These are phyloP conservation scores for Pyrenochaeta sp. DNA, from an alignment of 2,329 filamentous ascomycete genomes.

Conservation along the genomic window DNA sequence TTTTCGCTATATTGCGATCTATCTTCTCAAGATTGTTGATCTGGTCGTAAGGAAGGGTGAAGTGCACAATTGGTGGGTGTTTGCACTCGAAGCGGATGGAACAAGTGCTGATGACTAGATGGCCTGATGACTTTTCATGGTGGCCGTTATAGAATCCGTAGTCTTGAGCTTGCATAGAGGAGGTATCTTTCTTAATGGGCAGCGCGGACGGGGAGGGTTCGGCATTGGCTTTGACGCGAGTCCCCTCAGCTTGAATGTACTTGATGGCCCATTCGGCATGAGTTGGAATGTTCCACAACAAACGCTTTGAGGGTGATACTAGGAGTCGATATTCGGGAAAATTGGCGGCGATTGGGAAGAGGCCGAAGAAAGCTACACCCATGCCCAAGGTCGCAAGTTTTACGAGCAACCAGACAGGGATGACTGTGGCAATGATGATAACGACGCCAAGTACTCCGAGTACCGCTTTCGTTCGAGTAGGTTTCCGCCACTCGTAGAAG, in stretches of 20 bases:
- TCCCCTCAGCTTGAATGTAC: conserved; percentile 38
- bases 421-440: conserved; percentile 32
- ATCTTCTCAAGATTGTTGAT: conserved; percentile 35
- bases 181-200: background rate
- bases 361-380: conserved; percentile 44
- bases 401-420: conserved; percentile 38
- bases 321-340: conserved; percentile 49
- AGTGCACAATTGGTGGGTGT: conserved; percentile 18
- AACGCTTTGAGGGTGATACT: conserved; percentile 45
- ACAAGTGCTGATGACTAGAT: conserved; percentile 24
- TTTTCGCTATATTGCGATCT: conserved; percentile 29
- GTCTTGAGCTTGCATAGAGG: conserved; percentile 6
- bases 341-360: conserved; percentile 45
- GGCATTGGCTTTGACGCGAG: conserved; percentile 13
- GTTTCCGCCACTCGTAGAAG: conserved; percentile 51
- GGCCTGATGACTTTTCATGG: conserved; percentile 22
- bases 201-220: background rate
- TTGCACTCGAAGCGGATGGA: conserved; percentile 30
- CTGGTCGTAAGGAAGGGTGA: conserved; percentile 22
- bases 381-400: conserved; percentile 38
- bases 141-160: conserved; percentile 32
- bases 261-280: conserved; percentile 50
- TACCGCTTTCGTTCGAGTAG: conserved; percentile 33
- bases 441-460: conserved; percentile 32
- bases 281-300: conserved; percentile 50